These are phyloP conservation scores for Lignosus rhinocerotis DNA, from an alignment of 1,284 basidiomycete species.

Conservation along the genomic window DNA sequence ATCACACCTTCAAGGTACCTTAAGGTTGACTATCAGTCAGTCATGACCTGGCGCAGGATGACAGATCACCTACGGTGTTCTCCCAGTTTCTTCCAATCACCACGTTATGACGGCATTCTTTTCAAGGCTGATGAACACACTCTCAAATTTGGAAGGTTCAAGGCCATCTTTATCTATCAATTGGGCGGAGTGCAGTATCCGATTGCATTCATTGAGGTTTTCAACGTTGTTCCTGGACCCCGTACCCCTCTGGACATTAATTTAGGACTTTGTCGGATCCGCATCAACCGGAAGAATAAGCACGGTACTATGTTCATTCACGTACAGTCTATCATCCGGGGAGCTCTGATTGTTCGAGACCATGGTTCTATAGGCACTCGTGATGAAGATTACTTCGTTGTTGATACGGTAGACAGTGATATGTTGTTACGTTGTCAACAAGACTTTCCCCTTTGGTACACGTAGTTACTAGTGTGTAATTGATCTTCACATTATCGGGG, in stretches of 20 bases:
- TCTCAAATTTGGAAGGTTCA: slow-evolving; percentile 23
- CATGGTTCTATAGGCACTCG: slow-evolving; percentile 3
- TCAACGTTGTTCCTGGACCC: neutral
- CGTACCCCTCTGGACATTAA: slow-evolving; percentile 21
- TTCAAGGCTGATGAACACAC: slow-evolving; percentile 21
- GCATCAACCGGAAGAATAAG: no score
- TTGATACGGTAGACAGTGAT: slow-evolving; percentile 31
- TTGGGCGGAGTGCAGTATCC: slow-evolving; percentile 12
- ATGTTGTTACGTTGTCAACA: slow-evolving; percentile 30
- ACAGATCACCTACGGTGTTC: slow-evolving; percentile 30
- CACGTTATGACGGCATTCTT: slow-evolving; percentile 27
- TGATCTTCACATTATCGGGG: no score
- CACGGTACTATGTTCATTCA: slow-evolving; percentile 28
- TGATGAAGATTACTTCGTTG: slow-evolving; percentile 26
- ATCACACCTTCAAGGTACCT: slow-evolving; percentile 14
- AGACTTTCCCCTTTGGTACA: no score
- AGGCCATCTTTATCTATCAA: slow-evolving; percentile 26
- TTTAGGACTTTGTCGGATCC: slow-evolving; percentile 26
- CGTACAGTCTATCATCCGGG: slow-evolving; percentile 27
- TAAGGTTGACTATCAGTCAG: slow-evolving; percentile 29
- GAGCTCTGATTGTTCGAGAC: slow-evolving; percentile 27
- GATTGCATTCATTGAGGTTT: neutral
- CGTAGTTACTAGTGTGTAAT: no score
- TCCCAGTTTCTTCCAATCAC: slow-evolving; percentile 25
- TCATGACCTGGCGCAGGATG: slow-evolving; percentile 27